phyloP scores from a whole-genome alignment of 768 basidiomycete species.

The Tylopilus felleus region DNA sequence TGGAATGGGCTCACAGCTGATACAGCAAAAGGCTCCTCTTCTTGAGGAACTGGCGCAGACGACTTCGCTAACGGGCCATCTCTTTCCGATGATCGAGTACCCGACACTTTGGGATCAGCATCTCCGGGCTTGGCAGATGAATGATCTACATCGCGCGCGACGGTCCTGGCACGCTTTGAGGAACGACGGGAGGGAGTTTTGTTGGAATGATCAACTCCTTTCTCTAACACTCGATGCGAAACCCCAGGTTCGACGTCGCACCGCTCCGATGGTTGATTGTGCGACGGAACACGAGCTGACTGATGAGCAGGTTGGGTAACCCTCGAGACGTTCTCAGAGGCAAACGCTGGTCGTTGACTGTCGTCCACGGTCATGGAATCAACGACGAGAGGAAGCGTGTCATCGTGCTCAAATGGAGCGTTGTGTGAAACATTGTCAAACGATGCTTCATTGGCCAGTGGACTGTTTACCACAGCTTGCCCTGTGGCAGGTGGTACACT shows the following conservation, averaged over 20 bases:
- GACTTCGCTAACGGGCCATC: neutral
- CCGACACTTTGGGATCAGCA: neutral
- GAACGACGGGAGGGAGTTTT: neutral
- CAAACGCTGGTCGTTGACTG: neutral
- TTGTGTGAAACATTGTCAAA: neutral
- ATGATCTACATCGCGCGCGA: neutral
- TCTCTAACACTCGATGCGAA: neutral
- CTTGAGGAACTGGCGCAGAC: neutral
- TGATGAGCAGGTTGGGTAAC: neutral
- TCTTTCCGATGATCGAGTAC: neutral
- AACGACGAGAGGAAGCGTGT: neutral
- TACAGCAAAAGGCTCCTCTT: neutral
- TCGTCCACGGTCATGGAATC: neutral
- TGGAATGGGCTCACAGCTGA: constrained; percentile 4
- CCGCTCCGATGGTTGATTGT: neutral
- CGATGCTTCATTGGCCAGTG: neutral
- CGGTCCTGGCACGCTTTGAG: constrained; percentile 4
- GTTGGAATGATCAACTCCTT: neutral
- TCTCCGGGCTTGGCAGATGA: neutral
- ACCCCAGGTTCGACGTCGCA: neutral
- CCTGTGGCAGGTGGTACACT: neutral
- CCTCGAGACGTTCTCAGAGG: neutral
- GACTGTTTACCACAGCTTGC: neutral
- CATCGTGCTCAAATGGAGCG: neutral
- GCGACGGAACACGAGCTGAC: neutral